These are phyloP conservation scores for Candida pseudoglaebosa DNA, from an alignment of 805 yeast genomes.

Conservation along the genomic window DNA sequence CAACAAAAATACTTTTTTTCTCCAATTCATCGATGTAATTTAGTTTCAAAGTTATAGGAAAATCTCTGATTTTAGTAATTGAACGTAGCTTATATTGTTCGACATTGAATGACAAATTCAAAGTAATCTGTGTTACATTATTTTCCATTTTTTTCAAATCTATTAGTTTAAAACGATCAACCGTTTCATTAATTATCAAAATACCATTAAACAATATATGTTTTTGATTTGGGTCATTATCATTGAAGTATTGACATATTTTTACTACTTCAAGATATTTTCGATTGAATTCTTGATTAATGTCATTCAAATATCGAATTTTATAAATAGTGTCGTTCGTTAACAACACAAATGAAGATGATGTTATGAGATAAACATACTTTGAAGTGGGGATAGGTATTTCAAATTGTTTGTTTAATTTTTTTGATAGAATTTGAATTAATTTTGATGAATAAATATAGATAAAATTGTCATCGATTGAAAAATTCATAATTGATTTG, in stretches of 20 bases:
- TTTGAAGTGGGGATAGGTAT: background rate
- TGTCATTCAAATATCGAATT: background rate
- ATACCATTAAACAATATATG: conserved; percentile 7
- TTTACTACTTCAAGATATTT: background rate
- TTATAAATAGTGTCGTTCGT: background rate
- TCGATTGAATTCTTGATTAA: background rate
- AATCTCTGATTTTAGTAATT: background rate
- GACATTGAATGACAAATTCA: conserved; percentile 2
- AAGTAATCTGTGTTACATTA: conserved; percentile 1
- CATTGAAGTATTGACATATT: conserved; percentile 5
- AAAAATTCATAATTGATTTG: background rate
- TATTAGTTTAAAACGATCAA: conserved; percentile 4
- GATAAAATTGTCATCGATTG: background rate
- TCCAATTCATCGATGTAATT: background rate
- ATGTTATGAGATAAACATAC: background rate
- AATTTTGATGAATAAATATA: background rate
- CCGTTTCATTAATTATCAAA: conserved; percentile 6
- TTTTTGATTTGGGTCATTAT: conserved; percentile 8
- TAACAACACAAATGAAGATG: background rate
- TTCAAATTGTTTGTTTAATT: background rate
- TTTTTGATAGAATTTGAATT: background rate
- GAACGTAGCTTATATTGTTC: background rate
- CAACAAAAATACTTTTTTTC: background rate
- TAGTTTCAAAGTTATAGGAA: background rate
- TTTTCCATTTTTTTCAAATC: conserved; percentile 7